phyloP scores from a whole-genome alignment of 106 monocot species.

The Phalaenopsis aphrodite region DNA sequence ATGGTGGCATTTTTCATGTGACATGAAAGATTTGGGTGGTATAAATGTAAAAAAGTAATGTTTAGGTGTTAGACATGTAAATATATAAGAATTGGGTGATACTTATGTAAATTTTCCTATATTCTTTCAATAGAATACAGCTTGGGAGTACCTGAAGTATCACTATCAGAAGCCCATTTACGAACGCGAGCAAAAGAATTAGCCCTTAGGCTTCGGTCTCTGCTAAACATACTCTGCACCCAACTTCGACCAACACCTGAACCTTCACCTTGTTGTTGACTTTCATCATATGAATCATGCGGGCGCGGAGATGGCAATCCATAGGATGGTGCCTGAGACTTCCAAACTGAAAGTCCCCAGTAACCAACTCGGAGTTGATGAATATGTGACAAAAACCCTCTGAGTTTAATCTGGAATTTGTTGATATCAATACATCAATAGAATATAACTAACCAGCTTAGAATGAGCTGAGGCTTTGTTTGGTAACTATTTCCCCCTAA shows the following conservation, averaged over 20 bases:
- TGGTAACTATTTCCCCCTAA: neutral
- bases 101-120: too few species aligned
- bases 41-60: too few species aligned
- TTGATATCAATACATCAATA: slow-evolving; percentile 4
- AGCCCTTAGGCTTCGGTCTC: slow-evolving; percentile 75
- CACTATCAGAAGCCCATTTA: slow-evolving; percentile 44
- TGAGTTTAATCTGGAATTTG: slow-evolving; percentile 67
- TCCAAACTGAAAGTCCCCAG: slow-evolving; percentile 74
- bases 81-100: too few species aligned
- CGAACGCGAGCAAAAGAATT: slow-evolving; percentile 73
- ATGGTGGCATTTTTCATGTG: too few species aligned
- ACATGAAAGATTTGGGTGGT: too few species aligned
- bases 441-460: neutral
- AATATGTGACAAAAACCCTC: slow-evolving; percentile 83
- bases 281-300: slow-evolving; percentile 66
- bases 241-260: slow-evolving; percentile 94
- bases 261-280: slow-evolving; percentile 68
- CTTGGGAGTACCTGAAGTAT: slow-evolving; percentile 8
- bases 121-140: neutral
- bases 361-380: slow-evolving; percentile 89
- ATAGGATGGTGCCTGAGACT: slow-evolving; percentile 39
- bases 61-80: too few species aligned
- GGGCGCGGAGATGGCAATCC: slow-evolving; percentile 78
- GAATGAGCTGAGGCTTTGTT: neutral
- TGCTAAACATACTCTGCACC: slow-evolving; percentile 99